Base-by-base conservation (phyloP, 805 yeast genomes). In the Pichia paraexigua region DNA sequence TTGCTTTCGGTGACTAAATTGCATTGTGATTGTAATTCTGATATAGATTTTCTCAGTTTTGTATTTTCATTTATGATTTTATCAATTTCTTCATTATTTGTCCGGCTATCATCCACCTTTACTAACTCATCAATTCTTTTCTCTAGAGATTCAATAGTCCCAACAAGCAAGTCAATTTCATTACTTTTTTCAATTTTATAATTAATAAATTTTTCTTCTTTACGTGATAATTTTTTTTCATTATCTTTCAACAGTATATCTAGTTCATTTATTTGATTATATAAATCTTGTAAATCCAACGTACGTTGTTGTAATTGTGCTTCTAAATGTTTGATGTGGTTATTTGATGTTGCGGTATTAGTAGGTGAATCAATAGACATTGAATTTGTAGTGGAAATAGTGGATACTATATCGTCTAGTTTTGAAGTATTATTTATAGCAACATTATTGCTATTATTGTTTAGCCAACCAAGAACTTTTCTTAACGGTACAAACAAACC, bases 401-500 rank as follows among this genome's bases (percentile, higher is more conserved):
- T 35, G 12, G 39, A 35, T 7, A n/a, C 7, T 9, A 35, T 2
- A 35, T 35, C 39, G 12, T 35, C 39, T 5, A 2, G 20, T 35
- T 35, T 35, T 12, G 35, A 13, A 2, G 35, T 3, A 30, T 17
- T 5, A 15, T 12, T 30, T 12, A 30, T 30, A 17, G 7, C 25
- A 24, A 24, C 7, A 24, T 24, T 22, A 24, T 30, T 9, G 12
- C 20, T 20, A 21, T 21, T 41, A n/a, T 21, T 9, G 21, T 42
- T 41, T 6, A 47, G 8, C 53, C 56, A 52, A 3, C 52, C 43
- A 27, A 50, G 45, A 17, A 64, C 64, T 65, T 70, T 75, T 47
- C 71, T 78, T 61, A 73, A 79, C 2, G 82, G 82, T 45, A 91
- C 73, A 60, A 91, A 91, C 28, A 91, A 66, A 0, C 97, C 97